Base-by-base conservation (phyloP, 1,139 yeast species). In the Taiozyma sp. region DNA sequence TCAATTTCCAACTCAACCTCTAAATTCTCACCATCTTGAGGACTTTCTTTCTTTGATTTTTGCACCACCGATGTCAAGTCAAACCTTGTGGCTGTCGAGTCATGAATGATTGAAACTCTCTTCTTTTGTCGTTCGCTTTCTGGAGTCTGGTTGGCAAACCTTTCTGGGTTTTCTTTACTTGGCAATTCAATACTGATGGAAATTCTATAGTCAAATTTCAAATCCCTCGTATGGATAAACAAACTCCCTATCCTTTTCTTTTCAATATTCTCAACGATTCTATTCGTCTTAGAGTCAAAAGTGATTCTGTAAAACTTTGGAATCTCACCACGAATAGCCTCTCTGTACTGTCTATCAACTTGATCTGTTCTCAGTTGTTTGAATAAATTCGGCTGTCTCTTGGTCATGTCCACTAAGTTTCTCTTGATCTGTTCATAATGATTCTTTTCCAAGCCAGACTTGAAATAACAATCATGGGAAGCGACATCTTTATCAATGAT, bases 1-100 rank as follows among this genome's bases (percentile, higher is more conserved):
- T 88, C 89, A 45, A 88, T 71, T 70, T 90, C 97, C 48, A 90
- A 68, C 65, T 86, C 95, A 45, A 84, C 73, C 66, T 86, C 95
- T 55, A 68, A 64, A 58, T 61, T 73, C 56, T 54, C 70, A 51
- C 65, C 62, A 56, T 70, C 72, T 21, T 77, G 77, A 2, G 66
- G 58, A 49, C 73, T 74, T 51, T 72, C 74, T 50, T 75, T 74
- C 61, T 71, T 69, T 46, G 73, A 75, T 21, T 80, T 80, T 39
- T 73, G 70, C 48, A 72, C 68, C 6, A 85, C 88, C 57, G 77
- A 75, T 1, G 95, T 86, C 56, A 85, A 69, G 66, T 86, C 95
- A 60, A 86, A 79, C 59, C 81, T 75, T 2, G 90, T 83, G 44
- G 81, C 80, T 1, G 93, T 84, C n/a, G 80, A 79, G 29, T 79